Evolutionary conservation across 2,329 filamentous ascomycete species (phyloP).

Genomic region (Aureobasidium vineae): DNA sequence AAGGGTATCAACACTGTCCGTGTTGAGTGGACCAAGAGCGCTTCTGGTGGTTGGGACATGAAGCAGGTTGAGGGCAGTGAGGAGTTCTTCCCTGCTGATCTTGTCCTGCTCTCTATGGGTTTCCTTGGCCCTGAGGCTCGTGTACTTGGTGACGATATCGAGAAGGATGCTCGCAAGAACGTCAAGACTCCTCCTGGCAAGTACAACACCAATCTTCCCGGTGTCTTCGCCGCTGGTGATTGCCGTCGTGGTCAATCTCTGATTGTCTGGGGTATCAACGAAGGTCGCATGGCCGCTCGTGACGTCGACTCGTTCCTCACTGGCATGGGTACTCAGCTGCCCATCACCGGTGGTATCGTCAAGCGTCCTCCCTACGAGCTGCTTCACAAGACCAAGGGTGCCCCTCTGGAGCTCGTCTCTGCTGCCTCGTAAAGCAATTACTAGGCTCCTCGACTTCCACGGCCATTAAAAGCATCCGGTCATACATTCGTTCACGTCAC

Average conservation of each 20-base stretch:
- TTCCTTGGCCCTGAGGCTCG: slow-evolving; percentile 93
- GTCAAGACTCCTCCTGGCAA: slow-evolving; percentile 88
- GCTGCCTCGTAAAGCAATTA: slow-evolving; percentile 35
- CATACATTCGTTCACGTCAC: slow-evolving; percentile 19
- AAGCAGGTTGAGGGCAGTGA: slow-evolving; percentile 92
- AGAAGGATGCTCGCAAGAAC: slow-evolving; percentile 91
- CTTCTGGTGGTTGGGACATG: slow-evolving; percentile 95
- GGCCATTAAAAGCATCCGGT: slow-evolving; percentile 1
- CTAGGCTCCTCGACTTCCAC: neutral
- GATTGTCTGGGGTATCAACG: slow-evolving; percentile 98
- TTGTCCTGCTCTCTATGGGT: slow-evolving; percentile 94
- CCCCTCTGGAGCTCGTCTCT: slow-evolving; percentile 41
- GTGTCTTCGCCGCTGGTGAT: slow-evolving; percentile 92
- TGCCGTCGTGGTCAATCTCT: slow-evolving; percentile 92
- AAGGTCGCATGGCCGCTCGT: slow-evolving; percentile 87
- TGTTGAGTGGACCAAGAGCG: slow-evolving; percentile 92
- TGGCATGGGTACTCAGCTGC: slow-evolving; percentile 69
- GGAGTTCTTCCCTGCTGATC: slow-evolving; percentile 93
- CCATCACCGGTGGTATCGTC: slow-evolving; percentile 89
- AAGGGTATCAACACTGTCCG: slow-evolving; percentile 95
- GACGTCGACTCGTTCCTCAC: slow-evolving; percentile 89
- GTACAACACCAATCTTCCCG: slow-evolving; percentile 83
- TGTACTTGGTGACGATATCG: slow-evolving; percentile 80
- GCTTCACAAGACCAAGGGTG: slow-evolving; percentile 46
- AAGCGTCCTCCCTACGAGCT: slow-evolving; percentile 76